Conservation (phyloP, 2,329 filamentous ascomycete genomes). For the Colletotrichum sp. region DNA sequence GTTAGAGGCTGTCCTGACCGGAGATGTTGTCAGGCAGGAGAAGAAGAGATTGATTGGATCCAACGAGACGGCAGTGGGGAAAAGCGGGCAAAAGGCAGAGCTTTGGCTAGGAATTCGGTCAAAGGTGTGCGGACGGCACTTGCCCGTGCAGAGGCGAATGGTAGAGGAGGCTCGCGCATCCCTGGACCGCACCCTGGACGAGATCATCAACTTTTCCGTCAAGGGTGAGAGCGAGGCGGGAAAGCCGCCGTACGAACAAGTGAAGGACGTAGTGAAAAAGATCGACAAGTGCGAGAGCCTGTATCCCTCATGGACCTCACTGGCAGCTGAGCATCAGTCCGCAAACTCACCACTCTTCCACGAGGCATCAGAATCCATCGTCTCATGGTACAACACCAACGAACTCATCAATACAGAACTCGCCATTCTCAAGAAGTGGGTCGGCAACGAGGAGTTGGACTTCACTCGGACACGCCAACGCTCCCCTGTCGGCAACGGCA, state of each 20-base stretch:
- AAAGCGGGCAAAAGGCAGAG: constrained; percentile 74
- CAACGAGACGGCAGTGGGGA: constrained; percentile 60
- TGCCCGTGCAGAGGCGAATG: constrained; percentile 84
- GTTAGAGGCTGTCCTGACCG: constrained; percentile 92
- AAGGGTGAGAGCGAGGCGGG: constrained; percentile 92
- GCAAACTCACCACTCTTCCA: constrained; percentile 79
- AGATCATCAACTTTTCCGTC: constrained; percentile 91
- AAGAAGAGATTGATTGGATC: constrained; percentile 93
- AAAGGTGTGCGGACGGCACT: constrained; percentile 80
- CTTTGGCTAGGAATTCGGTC: constrained; percentile 90
- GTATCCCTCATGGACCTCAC: constrained; percentile 79
- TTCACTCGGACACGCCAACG: constrained; percentile 78
- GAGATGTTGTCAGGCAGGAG: constrained; percentile 96
- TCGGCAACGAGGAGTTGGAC: constrained; percentile 93
- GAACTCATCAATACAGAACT: constrained; percentile 95
- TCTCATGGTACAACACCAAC: constrained; percentile 97
- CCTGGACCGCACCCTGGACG: constrained; percentile 79
- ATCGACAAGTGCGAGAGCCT: constrained; percentile 88
- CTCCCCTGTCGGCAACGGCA: constrained; percentile 71
- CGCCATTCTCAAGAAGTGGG: constrained; percentile 91
- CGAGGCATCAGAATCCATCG: constrained; percentile 85
- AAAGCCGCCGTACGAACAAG: constrained; percentile 86
- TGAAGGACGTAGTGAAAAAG: constrained; percentile 86
- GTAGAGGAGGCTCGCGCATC: constrained; percentile 82
- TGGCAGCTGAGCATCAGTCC: constrained; percentile 76